Percentiles rank a stretch among this genome's conserved stretches.
These are phyloP conservation scores for Leccinum subtestaceum DNA, from an alignment of 768 basidiomycete genomes.

Conservation along the genomic window DNA sequence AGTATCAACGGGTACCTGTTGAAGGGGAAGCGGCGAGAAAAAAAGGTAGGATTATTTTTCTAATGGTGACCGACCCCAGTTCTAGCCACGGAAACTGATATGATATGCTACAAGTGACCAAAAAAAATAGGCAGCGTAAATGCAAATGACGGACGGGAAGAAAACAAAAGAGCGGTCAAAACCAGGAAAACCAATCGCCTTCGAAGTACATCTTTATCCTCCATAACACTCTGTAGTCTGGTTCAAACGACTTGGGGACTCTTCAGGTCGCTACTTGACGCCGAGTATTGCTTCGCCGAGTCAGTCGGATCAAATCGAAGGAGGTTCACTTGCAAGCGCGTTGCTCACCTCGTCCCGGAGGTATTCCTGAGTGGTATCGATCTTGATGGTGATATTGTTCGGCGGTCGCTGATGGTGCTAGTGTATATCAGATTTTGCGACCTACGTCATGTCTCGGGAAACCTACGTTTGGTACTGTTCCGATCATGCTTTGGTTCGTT, in stretches of 20 bases:
- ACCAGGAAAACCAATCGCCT: background rate
- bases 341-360: conserved; percentile 40
- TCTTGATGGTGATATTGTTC: conserved; percentile 63
- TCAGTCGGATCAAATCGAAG: background rate
- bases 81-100: conserved; percentile 10
- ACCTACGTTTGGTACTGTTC: conserved; percentile 13
- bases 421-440: background rate
- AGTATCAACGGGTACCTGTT: background rate
- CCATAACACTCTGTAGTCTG: background rate
- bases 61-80: conserved; percentile 13
- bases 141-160: background rate
- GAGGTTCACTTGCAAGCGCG: background rate
- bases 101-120: conserved; percentile 19
- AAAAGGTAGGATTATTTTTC: conserved; percentile 1
- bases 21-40: background rate
- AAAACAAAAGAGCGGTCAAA: conserved; percentile 3
- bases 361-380: conserved; percentile 60
- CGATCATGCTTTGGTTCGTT: conserved; percentile 13
- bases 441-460: no score
- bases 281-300: conserved; percentile 20
- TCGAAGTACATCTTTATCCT: conserved; percentile 5
- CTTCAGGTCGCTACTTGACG: conserved; percentile 17
- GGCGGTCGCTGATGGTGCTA: conserved; percentile 23
- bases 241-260: conserved; percentile 20
- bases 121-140: conserved; percentile 2